Evolutionary conservation across 208 protist species (phyloP).

Genomic region (Acanthamoeba royreba): DNA sequence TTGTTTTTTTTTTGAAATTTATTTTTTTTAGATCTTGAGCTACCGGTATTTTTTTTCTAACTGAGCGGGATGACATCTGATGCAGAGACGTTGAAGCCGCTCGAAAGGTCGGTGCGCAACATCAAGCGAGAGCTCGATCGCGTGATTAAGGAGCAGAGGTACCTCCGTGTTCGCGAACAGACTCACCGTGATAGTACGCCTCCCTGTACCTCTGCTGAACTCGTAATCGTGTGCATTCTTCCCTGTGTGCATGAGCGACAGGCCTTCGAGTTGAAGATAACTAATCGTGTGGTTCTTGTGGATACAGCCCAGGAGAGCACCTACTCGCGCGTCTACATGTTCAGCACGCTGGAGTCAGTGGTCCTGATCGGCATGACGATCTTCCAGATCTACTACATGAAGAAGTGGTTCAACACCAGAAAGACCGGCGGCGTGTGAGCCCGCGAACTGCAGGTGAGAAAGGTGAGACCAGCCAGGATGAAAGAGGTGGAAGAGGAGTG

Average conservation of each 20-base stretch:
- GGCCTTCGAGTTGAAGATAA: not conserved
- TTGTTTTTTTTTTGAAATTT: not conserved
- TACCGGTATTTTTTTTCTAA: too few species aligned
- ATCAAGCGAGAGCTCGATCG: not conserved
- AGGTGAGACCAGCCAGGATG: not conserved
- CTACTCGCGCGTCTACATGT: slow-evolving; percentile 15
- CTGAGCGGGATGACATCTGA: too few species aligned
- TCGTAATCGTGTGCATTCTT: not conserved
- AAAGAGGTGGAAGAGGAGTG: not conserved
- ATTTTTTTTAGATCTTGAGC: not conserved
- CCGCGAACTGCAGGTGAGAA: not conserved
- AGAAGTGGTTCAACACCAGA: slow-evolving; percentile 36
- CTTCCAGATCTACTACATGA: slow-evolving; percentile 43
- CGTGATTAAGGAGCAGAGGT: not conserved
- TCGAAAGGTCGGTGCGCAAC: not conserved
- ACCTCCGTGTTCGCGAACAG: not conserved
- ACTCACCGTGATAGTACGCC: not conserved
- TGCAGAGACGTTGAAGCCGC: not conserved
- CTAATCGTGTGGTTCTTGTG: not conserved
- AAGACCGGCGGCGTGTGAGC: not conserved
- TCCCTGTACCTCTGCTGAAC: not conserved
- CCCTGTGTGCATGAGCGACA: not conserved
- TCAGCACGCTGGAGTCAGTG: not conserved
- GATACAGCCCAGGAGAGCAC: slow-evolving; percentile 30
- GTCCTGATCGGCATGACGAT: not conserved